These are phyloP conservation scores for Eucommia ulmoides DNA, from an alignment of 257 asterid genomes.

Conservation along the genomic window DNA sequence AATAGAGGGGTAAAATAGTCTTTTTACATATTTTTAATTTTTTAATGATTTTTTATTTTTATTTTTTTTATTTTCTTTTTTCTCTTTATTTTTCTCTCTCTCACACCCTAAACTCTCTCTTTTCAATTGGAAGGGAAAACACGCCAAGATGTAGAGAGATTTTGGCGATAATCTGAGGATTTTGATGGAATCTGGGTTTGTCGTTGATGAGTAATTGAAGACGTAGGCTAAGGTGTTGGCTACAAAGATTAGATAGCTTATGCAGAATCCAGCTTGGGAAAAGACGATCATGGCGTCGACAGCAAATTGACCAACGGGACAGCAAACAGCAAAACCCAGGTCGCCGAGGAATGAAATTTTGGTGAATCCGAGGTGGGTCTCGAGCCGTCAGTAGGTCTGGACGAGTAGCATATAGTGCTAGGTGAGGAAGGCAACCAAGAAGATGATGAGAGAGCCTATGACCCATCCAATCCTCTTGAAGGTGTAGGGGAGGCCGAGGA, in stretches of 20 bases:
- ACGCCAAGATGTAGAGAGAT: background rate
- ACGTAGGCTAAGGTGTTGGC: background rate
- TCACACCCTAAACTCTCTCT: too few relatives aligned
- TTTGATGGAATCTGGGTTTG: background rate
- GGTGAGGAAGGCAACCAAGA: conserved; percentile 54
- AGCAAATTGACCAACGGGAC: too few relatives aligned
- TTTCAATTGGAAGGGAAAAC: background rate
- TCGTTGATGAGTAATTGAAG: background rate
- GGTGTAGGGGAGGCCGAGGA: conserved; percentile 80
- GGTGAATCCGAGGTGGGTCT: conserved; percentile 20
- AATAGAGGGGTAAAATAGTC: too few relatives aligned
- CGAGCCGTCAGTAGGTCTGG: conserved; percentile 32
- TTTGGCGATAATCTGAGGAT: background rate
- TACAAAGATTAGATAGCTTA: background rate
- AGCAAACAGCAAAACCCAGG: too few relatives aligned
- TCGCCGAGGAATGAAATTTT: conserved; percentile 29
- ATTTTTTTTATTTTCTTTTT: too few relatives aligned
- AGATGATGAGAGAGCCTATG: conserved; percentile 38
- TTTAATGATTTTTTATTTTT: too few relatives aligned
- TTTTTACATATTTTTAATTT: too few relatives aligned
- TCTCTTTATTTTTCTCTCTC: too few relatives aligned
- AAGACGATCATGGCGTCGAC: background rate
- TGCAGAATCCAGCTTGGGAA: background rate
- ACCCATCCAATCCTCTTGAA: conserved; percentile 91
- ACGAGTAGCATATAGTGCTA: conserved; percentile 65